Percentiles rank a stretch among this genome's conserved stretches.
Evolutionary conservation across 495 filamentous ascomycete species (phyloP).

Genomic region (Cryomyces minteri): DNA sequence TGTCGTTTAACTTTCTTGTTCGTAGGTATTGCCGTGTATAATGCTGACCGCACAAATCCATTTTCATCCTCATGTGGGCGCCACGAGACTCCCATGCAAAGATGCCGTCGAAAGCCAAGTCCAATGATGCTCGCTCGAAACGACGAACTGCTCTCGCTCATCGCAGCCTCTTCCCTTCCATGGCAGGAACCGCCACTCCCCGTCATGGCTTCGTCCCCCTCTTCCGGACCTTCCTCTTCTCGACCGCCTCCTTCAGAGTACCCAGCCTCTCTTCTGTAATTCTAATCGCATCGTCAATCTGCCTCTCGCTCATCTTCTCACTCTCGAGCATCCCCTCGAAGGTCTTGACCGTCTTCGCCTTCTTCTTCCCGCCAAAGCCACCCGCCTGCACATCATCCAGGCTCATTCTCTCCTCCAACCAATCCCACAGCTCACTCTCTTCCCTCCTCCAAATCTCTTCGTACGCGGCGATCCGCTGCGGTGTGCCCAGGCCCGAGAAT

Average conservation of each 20-base stretch:
- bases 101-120: too few relatives aligned
- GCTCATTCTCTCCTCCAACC: slow-evolving; percentile 79
- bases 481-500: slow-evolving; percentile 13
- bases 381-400: slow-evolving; percentile 40
- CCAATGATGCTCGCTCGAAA: too few relatives aligned
- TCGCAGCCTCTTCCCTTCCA: too few relatives aligned
- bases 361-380: slow-evolving; percentile 24
- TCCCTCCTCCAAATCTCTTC: slow-evolving; percentile 86
- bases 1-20: too few relatives aligned
- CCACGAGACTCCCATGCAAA: too few relatives aligned
- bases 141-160: too few relatives aligned
- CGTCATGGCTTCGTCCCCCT: neutral
- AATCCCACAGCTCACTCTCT: slow-evolving; percentile 86
- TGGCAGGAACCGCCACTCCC: too few relatives aligned
- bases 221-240: slow-evolving; percentile 26
- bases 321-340: slow-evolving; percentile 21
- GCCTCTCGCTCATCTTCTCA: slow-evolving; percentile 54
- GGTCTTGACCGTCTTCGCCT: slow-evolving; percentile 3
- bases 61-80: too few relatives aligned
- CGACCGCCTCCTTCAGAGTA: slow-evolving; percentile 53
- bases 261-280: slow-evolving; percentile 70
- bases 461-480: slow-evolving; percentile 66
- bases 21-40: too few relatives aligned
- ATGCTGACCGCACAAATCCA: too few relatives aligned
- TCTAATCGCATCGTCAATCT: slow-evolving; percentile 68